Evolutionary conservation across 1,284 basidiomycete species (phyloP), one percentile per base, ranked within the genome.

Genomic region (Cutaneotrichosporon mucoides): DNA sequence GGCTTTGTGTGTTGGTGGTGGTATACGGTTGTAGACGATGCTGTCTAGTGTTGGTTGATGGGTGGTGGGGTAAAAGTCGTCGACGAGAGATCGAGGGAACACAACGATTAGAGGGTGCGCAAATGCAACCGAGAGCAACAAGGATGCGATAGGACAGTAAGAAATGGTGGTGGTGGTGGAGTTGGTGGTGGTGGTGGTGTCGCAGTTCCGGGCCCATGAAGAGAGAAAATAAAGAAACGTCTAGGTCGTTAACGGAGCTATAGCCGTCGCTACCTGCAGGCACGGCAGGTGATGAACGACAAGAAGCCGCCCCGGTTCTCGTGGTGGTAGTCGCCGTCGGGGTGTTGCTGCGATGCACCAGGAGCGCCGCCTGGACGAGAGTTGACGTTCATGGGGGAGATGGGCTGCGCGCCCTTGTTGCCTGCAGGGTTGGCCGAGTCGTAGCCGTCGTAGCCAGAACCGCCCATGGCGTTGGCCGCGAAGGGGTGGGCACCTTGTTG

Each of bases 401-500:
- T 77, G 37, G 62, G 53, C 55, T 64, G 62, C 5, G 62, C 50
- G 35, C 56, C 62, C 62, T 64, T 61, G 59, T 60, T 60, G 24
- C 43, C 52, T 10, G 46, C 43, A 5, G 60, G 35, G 59, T 70
- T 75, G 12, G 70, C 68, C 34, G 68, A 66, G 51, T 76, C 75
- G 62, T 76, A 76, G n/a, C 66, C 64, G n/a, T 58, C 53, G 56
- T 52, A 48, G 46, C 45, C 56, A 24, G 54, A 33, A 44, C 33
- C 24, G 24, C 24, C 38, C 42, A 41, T 46, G 2, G 46, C 57
- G 51, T 50, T 68, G 49, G 66, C 64, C 11, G 76, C 76, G 64
- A 76, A 78, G n/a, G 76, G 76, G 65, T 78, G 76, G 33, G 60
- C 59, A n/a, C 68, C 70, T 60, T 73, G 72, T 48, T 70, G 68